phyloP scores from a whole-genome alignment of 2,329 filamentous ascomycete species.

The Colletotrichum graminicola region DNA sequence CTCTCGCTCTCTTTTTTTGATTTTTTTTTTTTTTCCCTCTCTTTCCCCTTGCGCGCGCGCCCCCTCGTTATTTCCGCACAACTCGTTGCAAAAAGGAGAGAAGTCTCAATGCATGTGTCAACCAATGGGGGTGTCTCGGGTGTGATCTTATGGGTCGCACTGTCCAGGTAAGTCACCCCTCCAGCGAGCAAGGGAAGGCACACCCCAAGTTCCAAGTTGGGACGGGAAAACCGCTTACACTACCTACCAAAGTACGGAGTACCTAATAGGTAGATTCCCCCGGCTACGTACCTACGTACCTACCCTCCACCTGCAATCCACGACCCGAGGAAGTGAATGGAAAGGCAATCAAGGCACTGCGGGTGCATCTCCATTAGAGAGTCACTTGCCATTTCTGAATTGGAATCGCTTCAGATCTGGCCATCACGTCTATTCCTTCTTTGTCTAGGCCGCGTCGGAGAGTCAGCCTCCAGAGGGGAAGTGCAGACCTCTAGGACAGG shows the following conservation, averaged over 20 bases:
- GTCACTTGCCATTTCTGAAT: slow-evolving; percentile 3
- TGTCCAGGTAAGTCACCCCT: slow-evolving; percentile 14
- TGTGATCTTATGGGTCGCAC: slow-evolving; percentile 23
- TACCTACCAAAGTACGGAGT: not conserved
- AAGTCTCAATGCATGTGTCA: slow-evolving; percentile 36
- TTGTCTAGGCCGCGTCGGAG: not conserved
- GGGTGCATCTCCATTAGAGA: not conserved
- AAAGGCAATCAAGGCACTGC: slow-evolving; percentile 1
- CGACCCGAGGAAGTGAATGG: not conserved
- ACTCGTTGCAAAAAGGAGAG: slow-evolving; percentile 16
- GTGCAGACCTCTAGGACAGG: slow-evolving; percentile 10
- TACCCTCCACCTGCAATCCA: slow-evolving; percentile 1
- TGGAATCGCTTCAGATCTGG: not conserved
- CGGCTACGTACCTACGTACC: not conserved
- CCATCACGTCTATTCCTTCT: not conserved
- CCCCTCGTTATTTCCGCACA: slow-evolving; percentile 37
- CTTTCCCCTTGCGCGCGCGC: slow-evolving; percentile 13
- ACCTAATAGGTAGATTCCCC: not conserved
- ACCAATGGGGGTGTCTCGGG: slow-evolving; percentile 23
- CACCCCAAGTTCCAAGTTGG: not conserved
- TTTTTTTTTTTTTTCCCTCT: not conserved
- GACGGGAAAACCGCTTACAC: not conserved
- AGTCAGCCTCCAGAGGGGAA: not conserved
- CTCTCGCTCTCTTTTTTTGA: not conserved
- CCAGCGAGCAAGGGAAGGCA: slow-evolving; percentile 6